Percentiles rank a stretch among this genome's conserved stretches.
These are phyloP conservation scores for Psilocybe subaeruginosa DNA, from an alignment of 768 basidiomycete genomes.

Conservation along the genomic window DNA sequence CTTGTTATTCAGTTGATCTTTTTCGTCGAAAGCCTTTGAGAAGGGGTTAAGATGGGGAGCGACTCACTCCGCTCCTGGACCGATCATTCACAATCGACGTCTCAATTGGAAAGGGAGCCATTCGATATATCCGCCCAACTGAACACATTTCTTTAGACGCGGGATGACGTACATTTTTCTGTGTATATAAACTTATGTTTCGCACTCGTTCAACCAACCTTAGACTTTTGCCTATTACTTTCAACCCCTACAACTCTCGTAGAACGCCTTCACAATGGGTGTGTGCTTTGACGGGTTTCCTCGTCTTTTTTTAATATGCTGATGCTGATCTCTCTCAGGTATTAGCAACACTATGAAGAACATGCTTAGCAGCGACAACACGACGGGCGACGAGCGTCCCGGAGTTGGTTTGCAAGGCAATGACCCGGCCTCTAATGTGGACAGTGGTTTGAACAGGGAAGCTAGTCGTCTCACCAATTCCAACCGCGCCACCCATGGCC, in stretches of 20 bases:
- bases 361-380: conserved; percentile 16
- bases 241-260: background rate
- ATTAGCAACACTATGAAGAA: conserved; percentile 17
- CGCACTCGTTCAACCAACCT: background rate
- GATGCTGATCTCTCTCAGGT: background rate
- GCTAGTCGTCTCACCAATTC: conserved; percentile 1
- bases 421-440: background rate
- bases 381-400: background rate
- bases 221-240: background rate
- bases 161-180: background rate
- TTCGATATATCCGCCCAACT: conserved; percentile 3
- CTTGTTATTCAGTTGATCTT: too few relatives aligned
- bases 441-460: background rate
- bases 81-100: background rate
- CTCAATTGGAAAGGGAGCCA: background rate
- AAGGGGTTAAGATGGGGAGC: too few relatives aligned
- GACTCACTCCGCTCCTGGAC: too few relatives aligned
- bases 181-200: background rate
- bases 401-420: background rate
- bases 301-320: background rate
- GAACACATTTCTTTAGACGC: background rate
- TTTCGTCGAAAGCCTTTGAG: too few relatives aligned
- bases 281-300: background rate
- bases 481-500: background rate
- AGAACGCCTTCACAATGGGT: background rate